Base-by-base conservation (phyloP, 306 rosid genomes). In the Acacia melanoxylon region DNA sequence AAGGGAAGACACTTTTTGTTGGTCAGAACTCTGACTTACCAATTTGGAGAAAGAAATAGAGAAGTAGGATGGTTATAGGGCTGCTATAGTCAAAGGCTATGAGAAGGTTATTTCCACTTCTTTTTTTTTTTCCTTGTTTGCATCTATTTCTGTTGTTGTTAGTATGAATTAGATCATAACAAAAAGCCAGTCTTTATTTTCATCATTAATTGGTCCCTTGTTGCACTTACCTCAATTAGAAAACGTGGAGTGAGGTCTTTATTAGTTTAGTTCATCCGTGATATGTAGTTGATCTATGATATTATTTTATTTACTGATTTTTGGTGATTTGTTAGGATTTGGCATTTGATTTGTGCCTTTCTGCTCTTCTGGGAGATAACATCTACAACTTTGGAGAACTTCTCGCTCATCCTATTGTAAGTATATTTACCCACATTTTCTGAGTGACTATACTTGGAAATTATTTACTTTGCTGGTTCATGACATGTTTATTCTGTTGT, bases 371-470 rank as follows among this genome's bases (percentile, higher is more conserved):
- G 78, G 99, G 99, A 82, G 99, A 96, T 73, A 96, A 96, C 85
- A 94, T 96, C 82, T 94, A 96, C 95, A 96, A 96, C 88, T 96
- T 96, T 54, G 99, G 99, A 75, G 99, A 96, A 86, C 89, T 96
- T 74, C 98, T 96, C 71, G 99, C 97, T 61, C 99, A 96, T 84
- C 99, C 99, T 74, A 90, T 96, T 16, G 99, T 96, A 87, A 91
- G 99, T 85, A 78, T 56, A 68, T 71, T 20, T 67, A 63, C 42
- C 15, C 51, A 63, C 19, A 24, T 2, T 59, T 78, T 67, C 65
- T 52, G 13, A 72, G 20, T 24, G 31, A 61, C 62, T 46, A 13
- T 65, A 46, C 16, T 69, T 54, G 27, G 51, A 33, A 40, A 44
- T 71, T 44, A 45, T 71, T 71, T 45, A 44, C 48, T n/a, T 11